These are phyloP conservation scores for Candida ficus DNA, from an alignment of 805 yeast species.

Conservation along the genomic window DNA sequence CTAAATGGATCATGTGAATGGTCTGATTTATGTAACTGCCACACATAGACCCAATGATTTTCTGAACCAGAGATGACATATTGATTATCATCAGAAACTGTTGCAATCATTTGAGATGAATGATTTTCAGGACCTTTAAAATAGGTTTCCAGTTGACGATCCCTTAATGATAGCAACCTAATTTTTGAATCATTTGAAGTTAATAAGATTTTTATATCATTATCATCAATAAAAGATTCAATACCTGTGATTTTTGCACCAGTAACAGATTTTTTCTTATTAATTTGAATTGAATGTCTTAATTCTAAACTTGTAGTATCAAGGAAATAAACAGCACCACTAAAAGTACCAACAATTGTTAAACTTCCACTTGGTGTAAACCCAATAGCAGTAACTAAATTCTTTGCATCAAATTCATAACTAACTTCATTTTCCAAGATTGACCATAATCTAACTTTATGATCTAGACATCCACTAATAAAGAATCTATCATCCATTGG, in stretches of 20 bases:
- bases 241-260: slow-evolving; percentile 76
- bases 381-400: slow-evolving; percentile 68
- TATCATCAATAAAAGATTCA: slow-evolving; percentile 37
- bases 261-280: slow-evolving; percentile 28
- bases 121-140: slow-evolving; percentile 71
- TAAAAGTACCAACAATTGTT: slow-evolving; percentile 70
- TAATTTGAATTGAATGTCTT: slow-evolving; percentile 39
- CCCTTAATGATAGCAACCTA: slow-evolving; percentile 54
- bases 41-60: slow-evolving; percentile 80
- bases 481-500: slow-evolving; percentile 86
- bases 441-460: slow-evolving; percentile 75
- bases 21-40: slow-evolving; percentile 43
- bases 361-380: slow-evolving; percentile 63
- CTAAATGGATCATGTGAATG: slow-evolving; percentile 10
- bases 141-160: slow-evolving; percentile 53
- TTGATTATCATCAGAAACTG: slow-evolving; percentile 48
- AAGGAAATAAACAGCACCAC: slow-evolving; percentile 59
- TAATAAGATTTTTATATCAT: slow-evolving; percentile 44
- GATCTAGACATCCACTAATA: slow-evolving; percentile 75
- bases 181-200: slow-evolving; percentile 82
- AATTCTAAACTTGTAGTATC: slow-evolving; percentile 59
- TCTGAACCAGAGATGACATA: slow-evolving; percentile 78
- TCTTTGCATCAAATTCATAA: slow-evolving; percentile 54
- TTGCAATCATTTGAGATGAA: slow-evolving; percentile 68
- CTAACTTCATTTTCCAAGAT: slow-evolving; percentile 67